Conservation (phyloP, 495 filamentous ascomycete species). For the Xeromyces bisporus region DNA sequence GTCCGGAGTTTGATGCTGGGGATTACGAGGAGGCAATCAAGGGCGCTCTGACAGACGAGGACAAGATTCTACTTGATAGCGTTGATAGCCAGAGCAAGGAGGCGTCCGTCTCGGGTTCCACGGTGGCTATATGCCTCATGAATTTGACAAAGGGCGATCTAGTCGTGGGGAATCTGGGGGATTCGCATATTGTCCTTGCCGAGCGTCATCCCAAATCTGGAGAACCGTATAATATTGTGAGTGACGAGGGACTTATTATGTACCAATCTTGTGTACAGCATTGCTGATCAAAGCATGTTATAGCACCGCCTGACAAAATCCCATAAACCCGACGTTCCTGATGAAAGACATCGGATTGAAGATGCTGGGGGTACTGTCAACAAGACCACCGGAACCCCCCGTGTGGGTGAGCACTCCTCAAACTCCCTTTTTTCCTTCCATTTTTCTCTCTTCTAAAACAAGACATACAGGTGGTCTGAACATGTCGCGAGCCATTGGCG, state of each 20-base stretch:
- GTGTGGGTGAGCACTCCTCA: slow-evolving; percentile 17
- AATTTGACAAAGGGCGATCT: slow-evolving; percentile 21
- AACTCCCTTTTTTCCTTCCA: neutral
- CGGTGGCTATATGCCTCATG: slow-evolving; percentile 20
- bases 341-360: slow-evolving; percentile 20
- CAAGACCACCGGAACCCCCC: slow-evolving; percentile 11
- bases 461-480: slow-evolving; percentile 16
- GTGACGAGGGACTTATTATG: neutral
- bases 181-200: slow-evolving; percentile 24
- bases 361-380: slow-evolving; percentile 19
- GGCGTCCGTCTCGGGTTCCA: slow-evolving; percentile 19
- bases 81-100: slow-evolving; percentile 13
- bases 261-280: slow-evolving; percentile 1
- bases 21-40: slow-evolving; percentile 20
- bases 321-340: slow-evolving; percentile 20
- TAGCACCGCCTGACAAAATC: slow-evolving; percentile 20
- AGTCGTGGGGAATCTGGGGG: slow-evolving; percentile 23
- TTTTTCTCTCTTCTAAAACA: neutral
- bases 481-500: slow-evolving; percentile 28
- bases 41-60: slow-evolving; percentile 21
- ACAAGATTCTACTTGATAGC: slow-evolving; percentile 13
- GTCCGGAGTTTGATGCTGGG: slow-evolving; percentile 14
- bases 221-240: slow-evolving; percentile 14
- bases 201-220: slow-evolving; percentile 16
- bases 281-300: slow-evolving; percentile 1